A percentile compares a stretch with the other conserved stretches of the same genome.
These are phyloP conservation scores for Dioszegia crocea DNA, from an alignment of 768 basidiomycete species.

Conservation along the genomic window DNA sequence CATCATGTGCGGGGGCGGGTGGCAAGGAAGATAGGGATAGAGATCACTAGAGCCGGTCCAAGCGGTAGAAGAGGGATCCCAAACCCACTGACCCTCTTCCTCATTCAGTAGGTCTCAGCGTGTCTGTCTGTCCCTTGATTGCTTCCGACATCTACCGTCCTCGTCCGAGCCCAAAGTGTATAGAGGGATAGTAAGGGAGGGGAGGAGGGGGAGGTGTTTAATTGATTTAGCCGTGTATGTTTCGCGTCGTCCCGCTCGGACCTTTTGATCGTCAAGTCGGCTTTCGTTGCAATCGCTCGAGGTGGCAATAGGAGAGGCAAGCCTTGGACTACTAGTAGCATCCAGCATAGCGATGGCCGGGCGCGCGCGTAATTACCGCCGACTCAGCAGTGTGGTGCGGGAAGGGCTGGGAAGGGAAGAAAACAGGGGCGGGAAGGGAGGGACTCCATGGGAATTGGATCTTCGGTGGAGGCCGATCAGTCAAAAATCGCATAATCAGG, in stretches of 20 bases:
- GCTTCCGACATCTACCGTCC: neutral
- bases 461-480: too few species aligned
- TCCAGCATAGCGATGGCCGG: neutral
- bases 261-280: neutral
- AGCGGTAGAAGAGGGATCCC: neutral
- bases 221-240: slow-evolving; percentile 1
- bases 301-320: neutral
- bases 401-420: too few species aligned
- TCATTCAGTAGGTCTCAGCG: neutral
- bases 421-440: too few species aligned
- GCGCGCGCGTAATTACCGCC: too few species aligned
- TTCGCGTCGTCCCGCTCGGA: slow-evolving; percentile 8
- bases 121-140: neutral
- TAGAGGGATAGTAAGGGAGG: neutral
- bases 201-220: neutral
- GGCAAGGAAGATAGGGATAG: neutral
- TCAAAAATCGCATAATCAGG: too few species aligned
- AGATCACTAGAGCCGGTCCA: neutral
- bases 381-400: too few species aligned
- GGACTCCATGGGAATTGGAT: too few species aligned
- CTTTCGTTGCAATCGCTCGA: neutral
- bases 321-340: neutral
- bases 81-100: neutral
- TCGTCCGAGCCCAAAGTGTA: slow-evolving; percentile 1
- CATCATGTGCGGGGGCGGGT: neutral